Evolutionary conservation across 805 yeast species (phyloP), one percentile per base, ranked within the genome.

Genomic region (Kazachstania martiniae): DNA sequence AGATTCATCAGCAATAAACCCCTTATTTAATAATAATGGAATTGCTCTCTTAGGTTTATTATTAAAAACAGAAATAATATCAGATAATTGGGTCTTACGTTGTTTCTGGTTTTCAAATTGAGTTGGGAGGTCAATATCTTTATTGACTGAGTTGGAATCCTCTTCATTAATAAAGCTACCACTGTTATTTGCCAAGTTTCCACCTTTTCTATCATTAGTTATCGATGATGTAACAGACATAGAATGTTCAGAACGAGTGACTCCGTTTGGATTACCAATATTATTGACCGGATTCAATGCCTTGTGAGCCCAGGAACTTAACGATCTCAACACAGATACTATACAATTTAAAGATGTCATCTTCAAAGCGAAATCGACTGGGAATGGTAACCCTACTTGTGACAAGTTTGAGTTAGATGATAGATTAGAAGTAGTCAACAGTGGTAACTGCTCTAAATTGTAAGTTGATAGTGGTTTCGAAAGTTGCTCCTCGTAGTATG

Each of bases 21-120:
- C 77, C 31, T 74, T 66, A 15, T 65, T 68, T 13, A 81, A 45
- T 36, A 91, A 66, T 35, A 61, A 65, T 18, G 67, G 65, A 35
- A 91, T 60, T 1, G 97, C 98, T 32, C 69, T 75, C 49, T 80
- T 78, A 1, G 96, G 94, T 40, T 82, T 82, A 56, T 67, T 81
- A 51, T 86, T 87, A 63, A 91, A 91, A 36, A 74, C 74, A 38
- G 70, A 69, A 12, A 85, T 69, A 33, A 87, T 87, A 38, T 83
- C 91, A 16, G 80, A 65, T 23, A 89, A 62, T 3, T 80, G 80
- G 21, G 81, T 85, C 55, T 91, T 91, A 37, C 89, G 67, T 45
- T 75, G 81, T 49, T 91, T 93, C 43, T 77, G 68, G 31, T 68
- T 74, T 45, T 87, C 96, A 56, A 91, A 89, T 54, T 85, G 93